phyloP scores from a whole-genome alignment of 176 grass and related monocot species.

The Dactylis glomerata region DNA sequence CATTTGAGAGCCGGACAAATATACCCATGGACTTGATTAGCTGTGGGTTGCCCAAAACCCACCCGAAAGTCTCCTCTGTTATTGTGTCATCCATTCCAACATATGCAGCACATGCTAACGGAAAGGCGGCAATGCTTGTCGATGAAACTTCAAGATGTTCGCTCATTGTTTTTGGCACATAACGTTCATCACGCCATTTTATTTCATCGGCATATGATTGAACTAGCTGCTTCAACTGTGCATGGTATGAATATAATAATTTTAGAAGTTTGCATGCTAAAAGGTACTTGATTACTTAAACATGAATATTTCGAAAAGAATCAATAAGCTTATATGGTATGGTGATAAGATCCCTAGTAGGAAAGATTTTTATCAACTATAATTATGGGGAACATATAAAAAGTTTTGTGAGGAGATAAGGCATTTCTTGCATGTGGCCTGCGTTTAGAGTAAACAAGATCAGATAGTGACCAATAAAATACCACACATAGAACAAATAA shows the following conservation, averaged over 20 bases:
- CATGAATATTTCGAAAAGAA: too few relatives aligned
- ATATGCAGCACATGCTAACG: neutral
- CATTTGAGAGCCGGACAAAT: constrained; percentile 19
- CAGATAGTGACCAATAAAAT: too few relatives aligned
- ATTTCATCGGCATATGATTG: neutral
- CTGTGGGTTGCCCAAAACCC: constrained; percentile 9
- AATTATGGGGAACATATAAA: too few relatives aligned
- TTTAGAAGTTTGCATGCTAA: neutral
- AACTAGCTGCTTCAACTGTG: neutral
- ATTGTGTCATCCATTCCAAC: neutral
- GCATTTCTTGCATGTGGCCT: too few relatives aligned
- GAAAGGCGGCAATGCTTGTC: neutral
- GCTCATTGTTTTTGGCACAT: neutral
- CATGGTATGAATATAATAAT: neutral
- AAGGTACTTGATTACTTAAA: too few relatives aligned
- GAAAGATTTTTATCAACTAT: too few relatives aligned
- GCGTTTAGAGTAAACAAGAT: too few relatives aligned
- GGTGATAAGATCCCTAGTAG: too few relatives aligned
- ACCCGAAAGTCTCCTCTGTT: neutral
- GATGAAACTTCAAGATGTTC: neutral
- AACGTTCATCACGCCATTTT: neutral
- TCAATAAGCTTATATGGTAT: too few relatives aligned
- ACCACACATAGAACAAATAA: too few relatives aligned
- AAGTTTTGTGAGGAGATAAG: too few relatives aligned
- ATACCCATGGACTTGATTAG: neutral